Conservation (phyloP, 2,329 filamentous ascomycete genomes). For the Apiospora koreana region DNA sequence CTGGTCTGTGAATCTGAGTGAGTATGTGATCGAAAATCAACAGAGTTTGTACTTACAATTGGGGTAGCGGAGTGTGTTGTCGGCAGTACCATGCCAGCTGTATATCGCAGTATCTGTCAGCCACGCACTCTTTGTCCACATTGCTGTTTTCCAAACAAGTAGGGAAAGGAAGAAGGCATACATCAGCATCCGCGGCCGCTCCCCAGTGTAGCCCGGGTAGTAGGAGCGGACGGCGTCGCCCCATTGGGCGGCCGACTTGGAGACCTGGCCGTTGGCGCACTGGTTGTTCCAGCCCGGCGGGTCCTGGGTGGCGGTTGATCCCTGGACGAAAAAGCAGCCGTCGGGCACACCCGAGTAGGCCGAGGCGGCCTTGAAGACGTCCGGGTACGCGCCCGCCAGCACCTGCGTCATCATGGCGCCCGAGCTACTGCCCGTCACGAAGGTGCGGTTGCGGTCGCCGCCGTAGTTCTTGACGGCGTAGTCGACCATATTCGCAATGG, state of each 20-base stretch:
- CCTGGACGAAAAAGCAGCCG: conserved; percentile 42
- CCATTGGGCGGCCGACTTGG: conserved; percentile 46
- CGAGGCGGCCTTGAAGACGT: conserved; percentile 44
- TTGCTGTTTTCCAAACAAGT: too few species aligned
- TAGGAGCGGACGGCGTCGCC: conserved; percentile 45
- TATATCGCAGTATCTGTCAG: neutral
- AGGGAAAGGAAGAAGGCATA: neutral
- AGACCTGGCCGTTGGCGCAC: conserved; percentile 47
- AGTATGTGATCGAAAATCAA: neutral
- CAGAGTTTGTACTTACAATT: conserved; percentile 14
- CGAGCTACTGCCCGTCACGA: conserved; percentile 49
- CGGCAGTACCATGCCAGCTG: conserved; percentile 29
- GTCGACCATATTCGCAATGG: conserved; percentile 59
- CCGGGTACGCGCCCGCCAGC: conserved; percentile 45
- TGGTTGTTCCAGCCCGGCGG: conserved; percentile 47
- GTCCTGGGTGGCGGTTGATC: conserved; percentile 31
- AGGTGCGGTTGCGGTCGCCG: conserved; percentile 52
- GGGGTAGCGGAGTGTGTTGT: conserved; percentile 25
- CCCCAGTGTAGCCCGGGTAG: conserved; percentile 31
- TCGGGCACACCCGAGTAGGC: conserved; percentile 45
- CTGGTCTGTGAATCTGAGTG: conserved; percentile 13
- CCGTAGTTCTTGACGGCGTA: conserved; percentile 52
- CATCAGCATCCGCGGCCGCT: conserved; percentile 28
- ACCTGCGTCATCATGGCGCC: conserved; percentile 53
- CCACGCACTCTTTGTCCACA: neutral